A percentile compares a stretch with the other conserved stretches of the same genome.
Conservation (phyloP, 306 rosid genomes). For the Sicyos baderoa region DNA sequence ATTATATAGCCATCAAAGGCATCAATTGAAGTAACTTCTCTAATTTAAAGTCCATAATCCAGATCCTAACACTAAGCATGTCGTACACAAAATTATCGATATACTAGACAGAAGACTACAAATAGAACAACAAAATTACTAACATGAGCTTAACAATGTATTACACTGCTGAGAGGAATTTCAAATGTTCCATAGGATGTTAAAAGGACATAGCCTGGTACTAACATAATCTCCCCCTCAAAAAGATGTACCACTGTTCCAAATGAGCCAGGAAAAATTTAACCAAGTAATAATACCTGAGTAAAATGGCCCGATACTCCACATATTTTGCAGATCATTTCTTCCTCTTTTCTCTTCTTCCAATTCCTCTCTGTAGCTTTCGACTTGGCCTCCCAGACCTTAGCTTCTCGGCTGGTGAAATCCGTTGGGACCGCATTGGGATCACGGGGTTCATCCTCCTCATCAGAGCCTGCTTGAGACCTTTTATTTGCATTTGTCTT, state of each 20-base stretch:
- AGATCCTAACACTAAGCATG: background rate
- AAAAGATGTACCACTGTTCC: background rate
- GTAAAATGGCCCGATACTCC: constrained; percentile 98
- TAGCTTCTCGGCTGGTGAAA: constrained; percentile 97
- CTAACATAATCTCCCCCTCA: background rate
- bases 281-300: constrained; percentile 44
- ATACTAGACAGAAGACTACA: constrained; percentile 9
- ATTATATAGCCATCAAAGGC: background rate
- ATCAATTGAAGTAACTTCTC: background rate
- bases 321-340: constrained; percentile 91
- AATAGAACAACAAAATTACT: background rate
- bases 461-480: constrained; percentile 72
- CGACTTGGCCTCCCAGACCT: constrained; percentile 99
- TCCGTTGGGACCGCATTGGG: constrained; percentile 97
- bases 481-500: constrained; percentile 51
- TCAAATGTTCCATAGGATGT: background rate
- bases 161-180: background rate
- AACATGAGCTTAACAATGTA: background rate
- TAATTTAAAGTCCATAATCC: background rate
- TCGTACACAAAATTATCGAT: background rate
- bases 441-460: constrained; percentile 70
- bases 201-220: background rate
- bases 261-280: background rate
- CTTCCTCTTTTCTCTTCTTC: constrained; percentile 98
- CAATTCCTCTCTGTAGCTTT: constrained; percentile 98